Base-by-base conservation (phyloP, 148 eudicot species). In the Dysphania ambrosioides region DNA sequence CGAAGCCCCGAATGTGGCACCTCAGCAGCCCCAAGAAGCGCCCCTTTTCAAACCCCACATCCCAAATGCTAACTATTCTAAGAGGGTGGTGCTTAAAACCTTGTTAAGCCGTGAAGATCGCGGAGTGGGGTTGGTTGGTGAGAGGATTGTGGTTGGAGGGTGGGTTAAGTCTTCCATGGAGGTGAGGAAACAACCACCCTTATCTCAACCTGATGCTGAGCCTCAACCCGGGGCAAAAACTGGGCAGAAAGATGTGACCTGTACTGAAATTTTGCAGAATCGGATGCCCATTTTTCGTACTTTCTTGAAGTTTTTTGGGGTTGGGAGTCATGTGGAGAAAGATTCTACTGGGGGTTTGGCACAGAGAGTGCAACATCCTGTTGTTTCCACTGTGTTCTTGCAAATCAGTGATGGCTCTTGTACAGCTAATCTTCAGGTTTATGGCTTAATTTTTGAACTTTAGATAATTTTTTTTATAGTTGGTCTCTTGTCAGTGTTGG, bases 101-200 rank as follows among this genome's bases (percentile, higher is more conserved):
- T 51, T 92, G 19, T 38, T 87, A 3, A 80, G 67, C 38, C 85
- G 88, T 4, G 57, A 68, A 8, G 97, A 94, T 44, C 78, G 86
- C 26, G 93, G 93, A 8, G 27, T 74, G 26, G 90, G 90, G 1
- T 73, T 86, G 83, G 71, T 83, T 5, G 96, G 93, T 4, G 74
- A 83, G 62, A 90, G 86, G 55, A 67, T 88, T 41, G 91, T 95
- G 55, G 72, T 95, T 13, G 97, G 97, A 30, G 99, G 99, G 29
- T 95, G 99, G 99, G 97, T 95, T 36, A 92, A 90, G 76, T 85
- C 97, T 70, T 80, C 91, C 41, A 93, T 82, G 58, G 97, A 90
- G 82, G 81, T 87, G 73, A 83, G 79, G 65, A 87, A 81, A 77
- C 85, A 75, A 56, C 83, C 76, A 32, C 75, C 85, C 40, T 30